Evolutionary conservation across 768 basidiomycete species (phyloP), one percentile per base, ranked within the genome.

Genomic region (Trametes gibbosa): DNA sequence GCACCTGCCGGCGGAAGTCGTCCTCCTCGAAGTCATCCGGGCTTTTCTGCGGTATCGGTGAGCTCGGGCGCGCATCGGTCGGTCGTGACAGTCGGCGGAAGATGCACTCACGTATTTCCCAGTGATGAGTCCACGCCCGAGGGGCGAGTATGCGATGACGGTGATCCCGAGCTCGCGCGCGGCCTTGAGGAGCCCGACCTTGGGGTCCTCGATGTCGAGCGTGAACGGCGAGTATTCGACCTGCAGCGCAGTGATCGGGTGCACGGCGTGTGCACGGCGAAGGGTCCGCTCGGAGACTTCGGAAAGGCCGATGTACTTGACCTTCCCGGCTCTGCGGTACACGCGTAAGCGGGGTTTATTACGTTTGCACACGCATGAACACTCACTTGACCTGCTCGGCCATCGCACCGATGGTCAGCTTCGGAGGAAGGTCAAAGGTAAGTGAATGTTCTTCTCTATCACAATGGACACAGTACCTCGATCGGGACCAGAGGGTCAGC

Each of bases 41-140:
- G 19, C 55, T 19, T 32, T 49, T 49, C 55, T 76, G 21, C 7
- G 52, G 9, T 10, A 9, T 12, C 43, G 29, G 29, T 32, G 29
- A 32, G 29, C 29, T 32, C 48, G 27, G 9, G 25, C 19, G 23
- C 19, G 16, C 19, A 19, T 29, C 19, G 1, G 34, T 25, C 27
- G 27, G 47, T 5, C 3, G 12, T 16, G 21, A 19, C 1, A 2
- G 13, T 5, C 12, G 1, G 10, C 14, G 27, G 7, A 6, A 10
- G 14, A n/a, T 14, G 32, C 1, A 62, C 74, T 42, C 42, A 76
- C 77, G 53, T 72, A 76, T 71, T 69, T 72, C 19, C 82, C 82
- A 1, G 79, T 81, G 48, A 80, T 63, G 32, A 84, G 47, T 0
- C 82, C 82, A 19, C 81, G 73, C 1, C 76, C 80, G 37, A 83